A percentile compares a stretch with the other conserved stretches of the same genome.
These are phyloP conservation scores for Coelastrella sp. DNA, from an alignment of 139 green algal species.

Conservation along the genomic window DNA sequence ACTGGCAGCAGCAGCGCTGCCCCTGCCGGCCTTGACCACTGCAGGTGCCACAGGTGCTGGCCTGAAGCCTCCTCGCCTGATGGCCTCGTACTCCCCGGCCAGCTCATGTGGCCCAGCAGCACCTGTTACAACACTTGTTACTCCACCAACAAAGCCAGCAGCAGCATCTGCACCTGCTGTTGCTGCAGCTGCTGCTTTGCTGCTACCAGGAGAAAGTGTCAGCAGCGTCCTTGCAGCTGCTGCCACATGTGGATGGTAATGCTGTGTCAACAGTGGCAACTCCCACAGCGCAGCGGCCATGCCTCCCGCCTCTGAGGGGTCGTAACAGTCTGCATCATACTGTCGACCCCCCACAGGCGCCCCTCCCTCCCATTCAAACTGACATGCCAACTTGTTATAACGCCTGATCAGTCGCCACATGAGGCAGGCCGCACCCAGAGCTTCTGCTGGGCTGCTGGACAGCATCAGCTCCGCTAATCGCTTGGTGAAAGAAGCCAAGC, in stretches of 20 bases:
- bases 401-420: slow-evolving; percentile 57
- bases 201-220: not conserved
- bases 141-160: not conserved
- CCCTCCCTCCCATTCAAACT: slow-evolving; percentile 81
- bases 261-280: slow-evolving; percentile 49
- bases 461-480: slow-evolving; percentile 48
- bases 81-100: slow-evolving; percentile 56
- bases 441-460: slow-evolving; percentile 39
- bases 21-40: not conserved
- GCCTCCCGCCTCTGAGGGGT: slow-evolving; percentile 65
- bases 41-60: slow-evolving; percentile 59
- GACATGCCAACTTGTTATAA: slow-evolving; percentile 66
- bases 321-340: slow-evolving; percentile 54
- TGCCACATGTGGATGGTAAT: slow-evolving; percentile 69
- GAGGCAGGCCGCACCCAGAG: slow-evolving; percentile 43
- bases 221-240: slow-evolving; percentile 23
- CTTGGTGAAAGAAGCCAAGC: slow-evolving; percentile 66
- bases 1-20: slow-evolving; percentile 24
- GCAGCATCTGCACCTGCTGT: not conserved
- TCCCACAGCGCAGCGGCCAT: slow-evolving; percentile 69
- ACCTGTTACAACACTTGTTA: slow-evolving; percentile 12
- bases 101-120: slow-evolving; percentile 59
- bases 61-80: slow-evolving; percentile 57
- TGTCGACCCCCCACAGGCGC: slow-evolving; percentile 57
- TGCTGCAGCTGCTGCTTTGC: not conserved